Conservation (phyloP, 805 yeast genomes). For the Metschnikowia picachoensis region DNA sequence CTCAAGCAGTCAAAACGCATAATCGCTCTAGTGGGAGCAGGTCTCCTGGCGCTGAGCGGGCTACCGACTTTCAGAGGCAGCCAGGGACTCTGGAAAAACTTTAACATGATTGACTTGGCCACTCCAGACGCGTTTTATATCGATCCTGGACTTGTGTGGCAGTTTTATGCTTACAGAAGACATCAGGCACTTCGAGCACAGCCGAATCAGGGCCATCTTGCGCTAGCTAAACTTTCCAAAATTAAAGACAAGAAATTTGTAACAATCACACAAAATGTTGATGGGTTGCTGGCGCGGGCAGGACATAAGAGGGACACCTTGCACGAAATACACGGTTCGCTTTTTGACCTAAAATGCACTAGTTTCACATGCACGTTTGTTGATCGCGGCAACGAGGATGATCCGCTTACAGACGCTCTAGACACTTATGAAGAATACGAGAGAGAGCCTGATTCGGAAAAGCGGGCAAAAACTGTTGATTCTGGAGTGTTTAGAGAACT, state of each 20-base stretch:
- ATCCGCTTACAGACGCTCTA: constrained; percentile 59
- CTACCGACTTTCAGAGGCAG: constrained; percentile 69
- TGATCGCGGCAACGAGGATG: constrained; percentile 47
- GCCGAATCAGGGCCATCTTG: constrained; percentile 74
- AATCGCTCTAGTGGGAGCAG: constrained; percentile 76
- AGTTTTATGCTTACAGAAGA: constrained; percentile 72
- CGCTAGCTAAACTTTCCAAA: constrained; percentile 60
- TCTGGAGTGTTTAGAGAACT: constrained; percentile 1
- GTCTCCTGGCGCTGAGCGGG: constrained; percentile 75
- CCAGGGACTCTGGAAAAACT: constrained; percentile 74
- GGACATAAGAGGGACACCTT: constrained; percentile 52
- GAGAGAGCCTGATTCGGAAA: constrained; percentile 16
- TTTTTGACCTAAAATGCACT: constrained; percentile 73
- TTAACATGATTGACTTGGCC: constrained; percentile 77
- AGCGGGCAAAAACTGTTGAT: constrained; percentile 12
- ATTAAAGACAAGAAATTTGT: constrained; percentile 36
- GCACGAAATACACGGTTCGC: constrained; percentile 73
- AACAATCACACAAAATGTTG: constrained; percentile 81
- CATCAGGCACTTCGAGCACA: constrained; percentile 57
- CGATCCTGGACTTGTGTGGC: constrained; percentile 90
- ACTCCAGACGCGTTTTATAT: constrained; percentile 85
- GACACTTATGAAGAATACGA: constrained; percentile 19
- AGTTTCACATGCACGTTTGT: constrained; percentile 65
- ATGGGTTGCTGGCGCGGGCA: constrained; percentile 67
- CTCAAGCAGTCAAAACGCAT: constrained; percentile 44